These are phyloP conservation scores for Coprinopsis strossmayeri DNA, from an alignment of 768 basidiomycete genomes.

Conservation along the genomic window DNA sequence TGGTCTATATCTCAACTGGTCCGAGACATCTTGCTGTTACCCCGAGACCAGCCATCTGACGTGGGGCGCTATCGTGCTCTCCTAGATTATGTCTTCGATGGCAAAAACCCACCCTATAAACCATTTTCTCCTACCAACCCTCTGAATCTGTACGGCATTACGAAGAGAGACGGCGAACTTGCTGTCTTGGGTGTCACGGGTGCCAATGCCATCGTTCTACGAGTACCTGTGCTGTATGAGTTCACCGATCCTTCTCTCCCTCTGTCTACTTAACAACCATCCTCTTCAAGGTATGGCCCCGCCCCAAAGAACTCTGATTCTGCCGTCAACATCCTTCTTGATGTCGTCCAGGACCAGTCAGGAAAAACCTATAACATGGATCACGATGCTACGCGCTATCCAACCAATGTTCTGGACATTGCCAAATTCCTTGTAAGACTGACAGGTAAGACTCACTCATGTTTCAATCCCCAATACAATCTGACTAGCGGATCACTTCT, in stretches of 20 bases:
- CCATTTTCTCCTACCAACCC: slow-evolving; percentile 73
- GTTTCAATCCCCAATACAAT: background rate
- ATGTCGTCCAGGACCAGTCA: slow-evolving; percentile 81
- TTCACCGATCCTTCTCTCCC: slow-evolving; percentile 1
- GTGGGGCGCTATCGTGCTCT: slow-evolving; percentile 3
- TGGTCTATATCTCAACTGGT: slow-evolving; percentile 94
- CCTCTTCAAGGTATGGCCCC: slow-evolving; percentile 68
- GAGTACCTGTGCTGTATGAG: slow-evolving; percentile 86
- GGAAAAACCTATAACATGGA: slow-evolving; percentile 95
- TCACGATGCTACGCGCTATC: slow-evolving; percentile 87
- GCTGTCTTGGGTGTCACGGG: slow-evolving; percentile 58
- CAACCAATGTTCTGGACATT: slow-evolving; percentile 86
- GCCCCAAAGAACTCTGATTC: slow-evolving; percentile 80
- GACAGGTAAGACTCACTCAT: slow-evolving; percentile 44
- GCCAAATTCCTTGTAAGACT: slow-evolving; percentile 79
- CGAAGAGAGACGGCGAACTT: slow-evolving; percentile 83
- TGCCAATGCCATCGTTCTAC: slow-evolving; percentile 60
- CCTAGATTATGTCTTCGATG: slow-evolving; percentile 95
- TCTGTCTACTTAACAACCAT: slow-evolving; percentile 5
- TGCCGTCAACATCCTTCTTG: slow-evolving; percentile 84
- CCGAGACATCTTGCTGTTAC: slow-evolving; percentile 8
- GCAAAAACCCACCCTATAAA: slow-evolving; percentile 84
- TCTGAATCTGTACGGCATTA: slow-evolving; percentile 80
- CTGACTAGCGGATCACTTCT: background rate
- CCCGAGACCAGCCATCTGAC: background rate